Evolutionary conservation across 495 filamentous ascomycete species (phyloP), one percentile per base, ranked within the genome.

Genomic region (Aspergillus mulundensis): DNA sequence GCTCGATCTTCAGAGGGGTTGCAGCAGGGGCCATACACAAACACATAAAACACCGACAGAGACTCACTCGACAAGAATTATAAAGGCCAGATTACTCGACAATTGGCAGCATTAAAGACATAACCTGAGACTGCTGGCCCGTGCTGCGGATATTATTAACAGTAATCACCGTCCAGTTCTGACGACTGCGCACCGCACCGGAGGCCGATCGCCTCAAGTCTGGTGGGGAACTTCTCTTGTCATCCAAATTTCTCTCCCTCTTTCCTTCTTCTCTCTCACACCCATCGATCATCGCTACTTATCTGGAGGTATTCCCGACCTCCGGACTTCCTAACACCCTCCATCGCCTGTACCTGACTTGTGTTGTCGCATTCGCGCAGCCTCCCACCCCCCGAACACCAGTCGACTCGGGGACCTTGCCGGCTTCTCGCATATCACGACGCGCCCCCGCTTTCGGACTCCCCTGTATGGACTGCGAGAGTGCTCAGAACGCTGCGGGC

Each of bases 381-480:
- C 58, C 15, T 44, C 25, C 39, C 3, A 40, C 19, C n/a, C 36
- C 25, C 39, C 18, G 19, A 52, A 24, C 45, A 50, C 19, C 44
- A 47, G 51, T 24, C 25, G 58, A 50, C 46, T 28, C 40, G 41
- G 56, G 58, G 58, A 55, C 54, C 62, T 64, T 53, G 61, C 50
- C 55, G 53, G 58, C 55, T 58, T 50, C 28, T 34, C 56, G 38
- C 54, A 60, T 42, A 50, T 54, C 47, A 57, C 45, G 28, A 30
- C 44, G 30, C 47, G 25, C 39, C 43, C 50, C 24, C 52, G 46
- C 38, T 42, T 39, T 46, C 34, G 24, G 14, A 50, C 3, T 61
- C 67, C 59, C 67, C 73, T 76, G 73, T 67, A 77, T 77, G 75
- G 75, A 77, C 73, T 66, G 66, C 64, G 70, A 66, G 71, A 73